Evolutionary conservation across 495 filamentous ascomycete species (phyloP), one percentile per base, ranked within the genome.

Genomic region (Xylaria venustula): DNA sequence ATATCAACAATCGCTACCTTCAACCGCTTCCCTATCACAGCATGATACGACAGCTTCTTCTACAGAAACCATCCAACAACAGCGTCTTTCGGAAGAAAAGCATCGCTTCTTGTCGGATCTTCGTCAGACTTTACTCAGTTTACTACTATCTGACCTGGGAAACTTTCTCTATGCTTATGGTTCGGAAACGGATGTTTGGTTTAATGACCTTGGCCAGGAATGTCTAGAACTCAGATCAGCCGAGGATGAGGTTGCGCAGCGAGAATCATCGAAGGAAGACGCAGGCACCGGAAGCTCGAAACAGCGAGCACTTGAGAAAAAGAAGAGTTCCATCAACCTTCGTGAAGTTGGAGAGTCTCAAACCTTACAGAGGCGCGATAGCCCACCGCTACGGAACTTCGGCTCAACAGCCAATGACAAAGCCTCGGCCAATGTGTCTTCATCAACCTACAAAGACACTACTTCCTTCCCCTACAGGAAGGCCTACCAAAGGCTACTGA

Each of bases 171-270:
- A 93, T 75, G 84, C 87, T 32, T 85, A 87, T 61, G 89, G 94
- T 14, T 93, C 90, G 63, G 94, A 98, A 76, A 98, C 93, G 15
- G 94, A 98, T 65, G 85, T 81, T 23, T 97, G 93, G 91, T 93
- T 96, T 69, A 85, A 87, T 61, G 84, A 82, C 19, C 71, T 96
- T 3, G 87, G 89, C 14, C 87, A 93, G 64, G 86, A 90, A 54
- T 90, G 88, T 55, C 87, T 95, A 45, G 88, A 90, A 61, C 79
- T 86, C 34, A 87, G 88, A 60, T 90, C 91, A 72, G 85, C 82
- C 44, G 87, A 83, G 64, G 80, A 80, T 52, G 74, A 81, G 48
- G 75, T 72, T 11, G 70, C 70, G 42, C 72, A 72, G n/a, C 73
- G 73, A 59, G 65, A 72, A 17, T 48, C 55, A 41, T 70, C 66